phyloP scores from a whole-genome alignment of 805 yeast genomes.

The Suhomyces vadensis region DNA sequence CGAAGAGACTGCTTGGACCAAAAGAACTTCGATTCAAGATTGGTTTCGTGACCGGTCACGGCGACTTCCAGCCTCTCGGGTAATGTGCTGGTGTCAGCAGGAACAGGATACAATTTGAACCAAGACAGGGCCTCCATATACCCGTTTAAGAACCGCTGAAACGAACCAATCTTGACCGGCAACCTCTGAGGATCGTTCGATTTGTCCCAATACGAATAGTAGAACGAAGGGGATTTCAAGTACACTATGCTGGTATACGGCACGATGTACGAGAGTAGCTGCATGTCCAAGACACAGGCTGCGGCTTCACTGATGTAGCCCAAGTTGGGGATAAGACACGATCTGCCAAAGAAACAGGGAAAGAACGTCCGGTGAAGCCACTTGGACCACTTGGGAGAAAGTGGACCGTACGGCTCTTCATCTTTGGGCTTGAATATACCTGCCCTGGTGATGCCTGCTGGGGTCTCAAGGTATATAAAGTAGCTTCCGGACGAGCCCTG shows the following conservation, averaged over 20 bases:
- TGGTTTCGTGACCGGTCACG: conserved; percentile 8
- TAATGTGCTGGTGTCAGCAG: conserved; percentile 26
- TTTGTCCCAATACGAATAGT: conserved; percentile 52
- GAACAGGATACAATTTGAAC: conserved; percentile 56
- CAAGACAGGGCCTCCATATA: conserved; percentile 64
- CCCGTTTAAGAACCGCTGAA: conserved; percentile 60
- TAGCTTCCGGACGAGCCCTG: conserved; percentile 74
- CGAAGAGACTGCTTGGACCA: conserved; percentile 54
- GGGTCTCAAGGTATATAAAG: conserved; percentile 37
- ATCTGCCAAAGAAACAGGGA: conserved; percentile 75
- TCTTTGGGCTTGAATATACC: conserved; percentile 79
- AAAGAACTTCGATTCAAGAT: conserved; percentile 29
- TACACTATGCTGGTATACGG: conserved; percentile 64
- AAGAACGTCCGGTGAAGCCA: conserved; percentile 75
- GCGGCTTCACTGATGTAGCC: conserved; percentile 75
- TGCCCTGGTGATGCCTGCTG: conserved; percentile 25
- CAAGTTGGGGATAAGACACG: conserved; percentile 69
- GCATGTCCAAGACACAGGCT: conserved; percentile 64
- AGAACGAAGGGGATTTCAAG: conserved; percentile 50
- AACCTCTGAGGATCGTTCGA: conserved; percentile 25
- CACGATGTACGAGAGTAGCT: conserved; percentile 58
- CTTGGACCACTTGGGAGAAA: conserved; percentile 78
- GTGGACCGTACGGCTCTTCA: conserved; percentile 78
- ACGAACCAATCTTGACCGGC: conserved; percentile 61
- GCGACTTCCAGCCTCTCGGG: conserved; percentile 23